These are phyloP conservation scores for Phyllosticta paracitricarpa DNA, from an alignment of 2,329 filamentous ascomycete genomes.

Conservation along the genomic window DNA sequence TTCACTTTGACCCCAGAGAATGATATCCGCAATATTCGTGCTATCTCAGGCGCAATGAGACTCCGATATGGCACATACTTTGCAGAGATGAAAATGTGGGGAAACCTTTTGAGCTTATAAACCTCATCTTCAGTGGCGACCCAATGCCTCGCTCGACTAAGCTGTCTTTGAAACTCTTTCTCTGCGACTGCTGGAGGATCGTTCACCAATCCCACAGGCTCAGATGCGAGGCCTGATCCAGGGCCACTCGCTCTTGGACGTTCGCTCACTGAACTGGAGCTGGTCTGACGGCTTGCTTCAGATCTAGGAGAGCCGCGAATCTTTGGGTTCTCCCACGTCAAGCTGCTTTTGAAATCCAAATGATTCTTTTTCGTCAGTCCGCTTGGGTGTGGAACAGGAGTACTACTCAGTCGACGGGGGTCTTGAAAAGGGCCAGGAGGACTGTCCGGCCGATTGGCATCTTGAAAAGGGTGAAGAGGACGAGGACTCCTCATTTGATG, in stretches of 20 bases:
- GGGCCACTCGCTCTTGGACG: background rate
- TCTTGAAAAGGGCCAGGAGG: background rate
- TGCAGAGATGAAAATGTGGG: constrained; percentile 7
- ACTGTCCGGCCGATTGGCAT: too few species aligned
- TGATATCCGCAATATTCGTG: background rate
- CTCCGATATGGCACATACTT: background rate
- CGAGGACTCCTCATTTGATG: too few species aligned
- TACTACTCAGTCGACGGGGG: background rate
- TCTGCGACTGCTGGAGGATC: background rate
- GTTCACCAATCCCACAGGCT: background rate
- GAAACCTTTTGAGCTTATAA: background rate
- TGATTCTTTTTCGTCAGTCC: background rate
- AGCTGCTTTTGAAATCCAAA: background rate
- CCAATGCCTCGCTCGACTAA: too few species aligned
- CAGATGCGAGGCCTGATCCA: background rate
- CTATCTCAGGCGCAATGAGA: background rate
- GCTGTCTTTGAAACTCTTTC: too few species aligned
- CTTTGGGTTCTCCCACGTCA: background rate
- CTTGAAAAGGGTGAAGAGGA: too few species aligned
- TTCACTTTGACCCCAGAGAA: background rate
- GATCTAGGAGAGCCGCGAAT: background rate
- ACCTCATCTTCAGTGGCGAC: background rate
- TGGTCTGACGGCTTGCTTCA: background rate
- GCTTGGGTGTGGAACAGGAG: background rate
- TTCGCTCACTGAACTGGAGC: background rate